Evolutionary conservation across 371 early-diverging fungal genomes (phyloP), one percentile per base, ranked within the genome.

Genomic region (Mortierella sp.): DNA sequence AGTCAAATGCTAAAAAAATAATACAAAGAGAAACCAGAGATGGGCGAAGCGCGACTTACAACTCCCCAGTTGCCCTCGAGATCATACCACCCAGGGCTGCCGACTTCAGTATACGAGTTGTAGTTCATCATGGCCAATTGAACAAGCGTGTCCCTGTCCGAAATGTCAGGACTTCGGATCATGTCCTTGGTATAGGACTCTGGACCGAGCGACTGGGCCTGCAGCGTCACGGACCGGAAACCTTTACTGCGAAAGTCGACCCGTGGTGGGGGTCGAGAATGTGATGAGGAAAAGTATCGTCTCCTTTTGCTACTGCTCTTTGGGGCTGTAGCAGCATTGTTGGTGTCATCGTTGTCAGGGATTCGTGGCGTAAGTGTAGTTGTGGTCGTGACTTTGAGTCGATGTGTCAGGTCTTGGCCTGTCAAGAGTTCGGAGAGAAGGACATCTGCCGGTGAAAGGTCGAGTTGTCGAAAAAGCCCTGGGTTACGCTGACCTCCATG

Each of bases 61-160:
- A 86, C 74, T 66, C 86, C 80, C 94, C 95, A 96, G 45, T 83
- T 74, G 30, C 83, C 81, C 25, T 92, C 95, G 47, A 93, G 84
- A 64, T 88, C 89, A 87, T 91, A 90, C 93, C 93, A 90, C 61
- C 88, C 94, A 76, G 91, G 84, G 21, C 83, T 69, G 1, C 63
- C 79, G n/a, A 72, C 74, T 2, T 85, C 82, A 0, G 77, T 77
- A 15, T 84, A 84, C 7, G 84, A 81, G 52, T 84, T 80, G 48
- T 83, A 83, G 29, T 82, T 72, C 79, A 84, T 81, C 63, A 75
- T 83, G 28, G 83, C 76, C 58, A 84, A 62, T 26, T 66, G 72
- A 1, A 83, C 48, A 23, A 84, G 45, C 1, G 82, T 83, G 11
- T 73, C 80, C 56, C 76, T 72, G 57, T 82, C 75, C 44, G 62